These are phyloP conservation scores for Clonostachys solani DNA, from an alignment of 2,329 filamentous ascomycete genomes.

Conservation along the genomic window DNA sequence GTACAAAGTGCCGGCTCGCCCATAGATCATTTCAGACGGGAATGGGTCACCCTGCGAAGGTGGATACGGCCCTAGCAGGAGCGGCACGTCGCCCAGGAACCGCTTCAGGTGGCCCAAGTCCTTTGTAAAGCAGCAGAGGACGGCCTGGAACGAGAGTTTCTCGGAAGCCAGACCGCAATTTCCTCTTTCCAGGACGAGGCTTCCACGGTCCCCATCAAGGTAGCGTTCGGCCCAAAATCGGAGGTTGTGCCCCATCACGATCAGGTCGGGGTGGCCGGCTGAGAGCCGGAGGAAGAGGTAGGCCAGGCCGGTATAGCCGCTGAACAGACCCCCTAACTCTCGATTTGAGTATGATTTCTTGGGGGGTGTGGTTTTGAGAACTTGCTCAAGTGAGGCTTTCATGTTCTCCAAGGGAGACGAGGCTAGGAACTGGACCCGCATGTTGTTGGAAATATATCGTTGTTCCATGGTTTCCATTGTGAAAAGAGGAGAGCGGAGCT, in stretches of 20 bases:
- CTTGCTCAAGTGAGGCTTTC: conserved; percentile 24
- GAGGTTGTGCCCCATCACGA: conserved; percentile 33
- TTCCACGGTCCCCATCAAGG: conserved; percentile 29
- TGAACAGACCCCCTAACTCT: conserved; percentile 41
- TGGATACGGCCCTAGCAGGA: conserved; percentile 19
- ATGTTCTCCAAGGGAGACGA: conserved; percentile 20
- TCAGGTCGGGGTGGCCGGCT: conserved; percentile 32
- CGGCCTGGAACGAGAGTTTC: conserved; percentile 37
- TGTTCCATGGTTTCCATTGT: background rate
- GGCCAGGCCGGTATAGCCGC: conserved; percentile 50
- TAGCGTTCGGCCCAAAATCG: conserved; percentile 43
- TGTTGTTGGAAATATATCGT: conserved; percentile 26
- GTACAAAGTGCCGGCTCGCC: conserved; percentile 65
- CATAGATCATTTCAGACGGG: conserved; percentile 60
- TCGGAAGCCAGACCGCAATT: conserved; percentile 48
- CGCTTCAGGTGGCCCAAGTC: conserved; percentile 27
- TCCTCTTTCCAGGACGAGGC: conserved; percentile 27
- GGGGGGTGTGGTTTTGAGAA: conserved; percentile 29
- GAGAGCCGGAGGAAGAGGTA: conserved; percentile 50
- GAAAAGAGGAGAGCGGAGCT: no score
- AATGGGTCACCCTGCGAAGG: conserved; percentile 28
- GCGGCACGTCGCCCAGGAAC: conserved; percentile 32
- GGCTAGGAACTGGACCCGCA: conserved; percentile 19
- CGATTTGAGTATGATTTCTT: conserved; percentile 22
- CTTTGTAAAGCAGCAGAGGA: conserved; percentile 35